phyloP scores from a whole-genome alignment of 2,329 filamentous ascomycete species.

The Mariannaea sp. region DNA sequence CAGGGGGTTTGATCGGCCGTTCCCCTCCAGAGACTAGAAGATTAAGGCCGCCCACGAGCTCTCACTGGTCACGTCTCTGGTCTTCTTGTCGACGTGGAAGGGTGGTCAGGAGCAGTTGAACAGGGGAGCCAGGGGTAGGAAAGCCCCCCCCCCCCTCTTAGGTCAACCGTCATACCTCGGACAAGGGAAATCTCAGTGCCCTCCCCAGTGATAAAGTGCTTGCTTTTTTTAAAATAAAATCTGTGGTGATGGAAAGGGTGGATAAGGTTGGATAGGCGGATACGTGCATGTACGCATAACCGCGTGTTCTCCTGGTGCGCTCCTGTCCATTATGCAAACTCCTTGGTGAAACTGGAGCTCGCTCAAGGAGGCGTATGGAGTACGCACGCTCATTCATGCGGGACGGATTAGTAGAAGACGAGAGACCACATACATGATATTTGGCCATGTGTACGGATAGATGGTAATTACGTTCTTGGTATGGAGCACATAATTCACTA shows the following conservation, averaged over 20 bases:
- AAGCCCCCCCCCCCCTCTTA: background rate
- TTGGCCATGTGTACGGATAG: too few species aligned
- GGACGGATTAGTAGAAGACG: too few species aligned
- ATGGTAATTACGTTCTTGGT: too few species aligned
- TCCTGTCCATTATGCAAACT: background rate
- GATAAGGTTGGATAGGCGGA: conserved; percentile 7
- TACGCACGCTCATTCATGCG: too few species aligned
- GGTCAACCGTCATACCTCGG: too few species aligned
- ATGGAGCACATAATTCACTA: too few species aligned
- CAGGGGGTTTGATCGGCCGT: conserved; percentile 17
- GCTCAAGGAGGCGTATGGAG: too few species aligned
- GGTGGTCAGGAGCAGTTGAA: conserved; percentile 20
- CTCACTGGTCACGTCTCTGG: conserved; percentile 25
- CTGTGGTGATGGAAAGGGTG: background rate
- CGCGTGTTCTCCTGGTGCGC: conserved; percentile 2
- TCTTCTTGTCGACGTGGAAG: background rate
- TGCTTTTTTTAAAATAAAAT: conserved; percentile 12
- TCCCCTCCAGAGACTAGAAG: conserved; percentile 11
- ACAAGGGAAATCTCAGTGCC: too few species aligned
- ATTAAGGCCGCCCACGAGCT: conserved; percentile 17
- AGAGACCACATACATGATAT: too few species aligned
- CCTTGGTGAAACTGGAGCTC: too few species aligned
- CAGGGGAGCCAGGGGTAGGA: conserved; percentile 30
- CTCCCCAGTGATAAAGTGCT: conserved; percentile 34
- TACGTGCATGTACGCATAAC: conserved; percentile 1